A percentile compares a stretch with the other conserved stretches of the same genome.
phyloP scores from a whole-genome alignment of 2,329 filamentous ascomycete genomes.

The Arthroderma sp. region DNA sequence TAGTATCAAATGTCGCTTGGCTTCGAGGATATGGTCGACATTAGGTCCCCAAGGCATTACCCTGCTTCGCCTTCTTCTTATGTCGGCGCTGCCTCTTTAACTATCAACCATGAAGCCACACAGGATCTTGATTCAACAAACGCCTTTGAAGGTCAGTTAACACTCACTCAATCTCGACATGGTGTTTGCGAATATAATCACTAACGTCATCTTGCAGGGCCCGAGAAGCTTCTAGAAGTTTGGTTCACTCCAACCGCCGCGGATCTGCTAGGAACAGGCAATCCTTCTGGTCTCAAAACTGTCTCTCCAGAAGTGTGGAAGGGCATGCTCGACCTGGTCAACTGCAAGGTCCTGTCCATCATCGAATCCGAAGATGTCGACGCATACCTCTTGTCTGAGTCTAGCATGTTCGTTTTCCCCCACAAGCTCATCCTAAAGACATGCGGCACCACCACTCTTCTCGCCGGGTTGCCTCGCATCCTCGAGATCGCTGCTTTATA shows the following conservation, averaged over 20 bases:
- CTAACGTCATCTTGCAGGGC: conserved; percentile 41
- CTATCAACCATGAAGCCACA: conserved; percentile 91
- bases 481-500: conserved; percentile 79
- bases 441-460: conserved; percentile 87
- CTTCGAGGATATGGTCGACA: conserved; percentile 63
- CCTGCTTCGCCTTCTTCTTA: conserved; percentile 66
- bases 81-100: conserved; percentile 74
- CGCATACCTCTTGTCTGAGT: conserved; percentile 93
- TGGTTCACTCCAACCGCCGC: conserved; percentile 82
- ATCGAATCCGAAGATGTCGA: conserved; percentile 89
- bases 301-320: conserved; percentile 81
- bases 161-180: background rate
- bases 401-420: conserved; percentile 99
- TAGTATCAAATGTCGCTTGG: conserved; percentile 7
- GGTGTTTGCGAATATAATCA: background rate
- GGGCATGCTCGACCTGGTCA: conserved; percentile 92
- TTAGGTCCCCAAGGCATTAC: conserved; percentile 66
- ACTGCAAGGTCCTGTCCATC: conserved; percentile 94
- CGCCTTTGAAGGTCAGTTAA: conserved; percentile 70
- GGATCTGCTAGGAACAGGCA: conserved; percentile 55
- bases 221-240: conserved; percentile 95
- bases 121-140: conserved; percentile 87
- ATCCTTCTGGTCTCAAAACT: conserved; percentile 68
- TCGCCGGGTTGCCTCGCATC: conserved; percentile 78
- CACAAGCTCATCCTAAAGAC: conserved; percentile 99